Conservation (phyloP, 306 rosid genomes). For the Herpetospermum pedunculosum region DNA sequence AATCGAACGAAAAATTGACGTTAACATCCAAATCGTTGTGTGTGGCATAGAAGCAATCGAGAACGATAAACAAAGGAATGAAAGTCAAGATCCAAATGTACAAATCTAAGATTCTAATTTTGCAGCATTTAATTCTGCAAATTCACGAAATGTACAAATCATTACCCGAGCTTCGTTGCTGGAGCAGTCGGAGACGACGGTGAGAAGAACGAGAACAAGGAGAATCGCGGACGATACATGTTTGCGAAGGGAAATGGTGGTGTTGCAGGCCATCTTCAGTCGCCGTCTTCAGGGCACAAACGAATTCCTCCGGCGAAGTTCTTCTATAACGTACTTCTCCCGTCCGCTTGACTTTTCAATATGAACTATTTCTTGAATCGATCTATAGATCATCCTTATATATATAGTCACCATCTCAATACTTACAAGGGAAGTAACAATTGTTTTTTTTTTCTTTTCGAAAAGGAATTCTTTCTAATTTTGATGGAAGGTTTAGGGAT, state of each 20-base stretch:
- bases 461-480: no score
- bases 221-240: slow-evolving; percentile 23
- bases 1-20: not conserved
- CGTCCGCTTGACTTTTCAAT: not conserved
- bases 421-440: not conserved
- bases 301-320: not conserved
- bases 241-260: slow-evolving; percentile 4
- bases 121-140: not conserved
- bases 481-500: no score
- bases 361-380: not conserved
- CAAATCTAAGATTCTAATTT: slow-evolving; percentile 14
- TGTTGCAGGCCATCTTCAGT: not conserved
- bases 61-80: not conserved
- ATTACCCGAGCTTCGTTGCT: slow-evolving; percentile 19
- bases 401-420: not conserved
- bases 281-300: not conserved
- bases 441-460: no score
- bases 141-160: not conserved
- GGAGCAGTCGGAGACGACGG: slow-evolving; percentile 24
- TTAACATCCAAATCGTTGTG: not conserved
- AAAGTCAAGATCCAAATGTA: not conserved
- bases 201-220: slow-evolving; percentile 24
- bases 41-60: not conserved
- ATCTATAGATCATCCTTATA: not conserved
- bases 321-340: not conserved